Conservation (phyloP, 176 grass and related monocot species). For the Carex myosuroides region DNA sequence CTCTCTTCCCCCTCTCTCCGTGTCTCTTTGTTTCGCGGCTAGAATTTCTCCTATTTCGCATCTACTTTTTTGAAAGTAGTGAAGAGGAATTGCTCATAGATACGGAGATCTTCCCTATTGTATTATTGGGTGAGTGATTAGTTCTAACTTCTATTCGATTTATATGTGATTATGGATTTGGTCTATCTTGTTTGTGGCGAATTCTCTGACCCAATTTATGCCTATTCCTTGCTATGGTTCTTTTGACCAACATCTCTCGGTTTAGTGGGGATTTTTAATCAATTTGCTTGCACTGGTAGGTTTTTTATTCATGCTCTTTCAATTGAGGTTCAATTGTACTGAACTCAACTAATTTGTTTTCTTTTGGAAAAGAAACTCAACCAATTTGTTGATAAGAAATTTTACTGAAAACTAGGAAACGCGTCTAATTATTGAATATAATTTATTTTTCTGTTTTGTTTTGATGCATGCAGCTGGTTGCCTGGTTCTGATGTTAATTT, state of each 20-base stretch:
- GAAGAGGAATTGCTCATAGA: neutral
- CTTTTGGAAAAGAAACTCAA: neutral
- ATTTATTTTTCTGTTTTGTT: neutral
- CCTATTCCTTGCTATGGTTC: neutral
- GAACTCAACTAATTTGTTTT: neutral
- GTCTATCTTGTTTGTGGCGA: neutral
- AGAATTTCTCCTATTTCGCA: neutral
- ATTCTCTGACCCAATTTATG: neutral
- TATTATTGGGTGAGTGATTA: neutral
- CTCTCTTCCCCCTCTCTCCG: neutral
- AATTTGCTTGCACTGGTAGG: neutral
- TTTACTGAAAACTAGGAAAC: neutral
- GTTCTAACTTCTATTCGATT: neutral
- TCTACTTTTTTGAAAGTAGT: neutral
- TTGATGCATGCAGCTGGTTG: neutral
- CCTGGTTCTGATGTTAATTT: slow-evolving; percentile 8
- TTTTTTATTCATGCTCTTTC: neutral
- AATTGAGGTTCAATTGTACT: neutral
- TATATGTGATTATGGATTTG: neutral
- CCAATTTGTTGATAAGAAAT: neutral
- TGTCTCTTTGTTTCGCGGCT: neutral
- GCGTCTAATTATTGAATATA: neutral
- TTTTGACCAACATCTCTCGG: neutral
- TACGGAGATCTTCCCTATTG: neutral
- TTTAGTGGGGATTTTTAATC: neutral